phyloP scores from a whole-genome alignment of 78 protist species.

The Dictyostelium capitatum region DNA sequence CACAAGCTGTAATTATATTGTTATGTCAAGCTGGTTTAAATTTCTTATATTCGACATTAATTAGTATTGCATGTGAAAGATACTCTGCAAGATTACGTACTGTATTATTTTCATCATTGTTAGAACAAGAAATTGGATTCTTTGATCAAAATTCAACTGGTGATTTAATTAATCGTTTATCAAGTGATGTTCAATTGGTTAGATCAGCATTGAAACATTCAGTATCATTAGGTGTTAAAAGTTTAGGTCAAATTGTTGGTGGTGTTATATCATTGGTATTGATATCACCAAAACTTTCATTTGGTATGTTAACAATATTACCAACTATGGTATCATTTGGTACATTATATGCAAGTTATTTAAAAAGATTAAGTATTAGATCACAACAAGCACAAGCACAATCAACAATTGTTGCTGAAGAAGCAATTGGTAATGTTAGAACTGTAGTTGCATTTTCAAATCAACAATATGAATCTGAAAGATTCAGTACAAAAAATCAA shows the following conservation, averaged over 20 bases:
- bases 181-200: slow-evolving; percentile 76
- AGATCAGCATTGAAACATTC: slow-evolving; percentile 81
- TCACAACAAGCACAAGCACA: slow-evolving; percentile 63
- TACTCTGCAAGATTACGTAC: slow-evolving; percentile 50
- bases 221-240: slow-evolving; percentile 55
- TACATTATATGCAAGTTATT: slow-evolving; percentile 43
- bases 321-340: slow-evolving; percentile 72
- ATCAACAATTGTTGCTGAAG: slow-evolving; percentile 84
- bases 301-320: slow-evolving; percentile 31
- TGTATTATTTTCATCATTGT: slow-evolving; percentile 20
- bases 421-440: slow-evolving; percentile 72
- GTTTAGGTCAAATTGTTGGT: slow-evolving; percentile 75
- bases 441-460: slow-evolving; percentile 86
- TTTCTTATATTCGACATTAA: slow-evolving; percentile 39
- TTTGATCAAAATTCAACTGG: slow-evolving; percentile 94
- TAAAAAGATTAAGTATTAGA: slow-evolving; percentile 29
- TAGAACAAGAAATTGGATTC: slow-evolving; percentile 88
- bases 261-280: slow-evolving; percentile 56
- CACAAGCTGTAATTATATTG: slow-evolving; percentile 24
- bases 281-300: slow-evolving; percentile 49
- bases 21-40: slow-evolving; percentile 24
- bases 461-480: slow-evolving; percentile 11
- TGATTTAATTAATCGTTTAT: slow-evolving; percentile 91
- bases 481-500: neutral
- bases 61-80: slow-evolving; percentile 41